These are phyloP conservation scores for Aureobasidium sp. DNA, from an alignment of 2,329 filamentous ascomycete species.

Conservation along the genomic window DNA sequence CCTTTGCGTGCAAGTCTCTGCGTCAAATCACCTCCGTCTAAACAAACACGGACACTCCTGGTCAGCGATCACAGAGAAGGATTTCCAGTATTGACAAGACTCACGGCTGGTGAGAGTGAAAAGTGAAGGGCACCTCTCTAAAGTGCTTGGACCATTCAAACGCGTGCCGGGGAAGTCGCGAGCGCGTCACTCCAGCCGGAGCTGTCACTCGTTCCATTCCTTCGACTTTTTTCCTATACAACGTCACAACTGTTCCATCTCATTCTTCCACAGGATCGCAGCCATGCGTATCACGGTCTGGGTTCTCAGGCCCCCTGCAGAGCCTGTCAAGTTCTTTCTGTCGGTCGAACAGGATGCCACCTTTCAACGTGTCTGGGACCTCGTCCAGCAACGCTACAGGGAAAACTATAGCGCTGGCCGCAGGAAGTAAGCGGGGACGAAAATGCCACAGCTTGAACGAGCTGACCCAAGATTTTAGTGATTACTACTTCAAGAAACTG, in stretches of 20 bases:
- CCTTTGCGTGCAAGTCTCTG: background rate
- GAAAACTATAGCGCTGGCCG: constrained; percentile 25
- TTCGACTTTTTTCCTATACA: background rate
- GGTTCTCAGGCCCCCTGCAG: background rate
- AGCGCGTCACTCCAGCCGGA: background rate
- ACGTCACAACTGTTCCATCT: background rate
- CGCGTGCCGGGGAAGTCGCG: background rate
- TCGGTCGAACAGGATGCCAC: constrained; percentile 20
- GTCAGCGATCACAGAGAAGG: background rate
- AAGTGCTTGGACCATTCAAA: background rate
- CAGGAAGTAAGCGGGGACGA: background rate
- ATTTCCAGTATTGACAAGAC: background rate
- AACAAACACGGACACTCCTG: background rate
- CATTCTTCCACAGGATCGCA: background rate
- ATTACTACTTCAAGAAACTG: constrained; percentile 31
- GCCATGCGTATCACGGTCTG: constrained; percentile 2
- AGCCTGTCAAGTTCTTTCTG: background rate
- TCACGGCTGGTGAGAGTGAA: background rate
- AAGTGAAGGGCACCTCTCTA: background rate
- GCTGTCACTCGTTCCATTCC: background rate
- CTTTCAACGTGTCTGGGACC: constrained; percentile 27
- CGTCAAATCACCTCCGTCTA: background rate
- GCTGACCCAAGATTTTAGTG: constrained; percentile 21
- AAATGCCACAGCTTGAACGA: background rate
- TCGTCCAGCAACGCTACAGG: constrained; percentile 29